These are phyloP conservation scores for Closterium sp. DNA, from an alignment of 139 green algal species.

Conservation along the genomic window DNA sequence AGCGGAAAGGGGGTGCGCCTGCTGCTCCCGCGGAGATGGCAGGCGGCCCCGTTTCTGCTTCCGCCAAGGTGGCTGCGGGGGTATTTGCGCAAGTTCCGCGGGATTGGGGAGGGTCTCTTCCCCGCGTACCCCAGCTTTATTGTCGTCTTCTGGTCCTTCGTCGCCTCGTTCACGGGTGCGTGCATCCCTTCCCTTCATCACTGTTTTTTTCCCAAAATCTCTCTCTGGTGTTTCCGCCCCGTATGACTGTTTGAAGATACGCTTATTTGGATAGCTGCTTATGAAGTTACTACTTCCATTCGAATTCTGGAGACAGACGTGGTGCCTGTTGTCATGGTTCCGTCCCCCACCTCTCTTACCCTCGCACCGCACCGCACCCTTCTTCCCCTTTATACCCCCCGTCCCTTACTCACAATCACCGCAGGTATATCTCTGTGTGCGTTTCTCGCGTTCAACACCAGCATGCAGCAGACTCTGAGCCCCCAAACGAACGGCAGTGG, in stretches of 20 bases:
- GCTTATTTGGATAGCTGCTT: no score
- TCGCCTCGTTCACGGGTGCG: slow-evolving; percentile 33
- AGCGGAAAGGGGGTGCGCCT: not conserved
- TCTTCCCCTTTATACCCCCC: not conserved
- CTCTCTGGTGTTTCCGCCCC: no score
- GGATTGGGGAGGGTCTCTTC: slow-evolving; percentile 27
- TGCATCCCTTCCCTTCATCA: not conserved
- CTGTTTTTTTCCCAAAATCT: not conserved
- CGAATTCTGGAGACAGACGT: no score
- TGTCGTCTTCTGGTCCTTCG: slow-evolving; percentile 38
- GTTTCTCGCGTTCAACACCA: slow-evolving; percentile 28
- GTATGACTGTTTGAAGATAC: no score
- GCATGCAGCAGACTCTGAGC: not conserved
- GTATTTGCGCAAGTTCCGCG: slow-evolving; percentile 27
- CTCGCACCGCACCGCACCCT: not conserved
- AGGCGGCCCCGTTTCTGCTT: not conserved
- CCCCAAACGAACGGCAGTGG: no score
- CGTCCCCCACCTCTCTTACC: no score
- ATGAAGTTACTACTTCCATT: no score
- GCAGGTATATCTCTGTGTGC: slow-evolving; percentile 26
- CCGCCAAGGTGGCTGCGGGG: not conserved
- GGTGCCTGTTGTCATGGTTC: no score
- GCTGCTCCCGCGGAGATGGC: not conserved
- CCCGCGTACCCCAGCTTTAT: slow-evolving; percentile 24
- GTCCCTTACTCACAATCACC: not conserved